Evolutionary conservation across 2,329 filamentous ascomycete species (phyloP).

Genomic region (Chaetomium olivaceum): DNA sequence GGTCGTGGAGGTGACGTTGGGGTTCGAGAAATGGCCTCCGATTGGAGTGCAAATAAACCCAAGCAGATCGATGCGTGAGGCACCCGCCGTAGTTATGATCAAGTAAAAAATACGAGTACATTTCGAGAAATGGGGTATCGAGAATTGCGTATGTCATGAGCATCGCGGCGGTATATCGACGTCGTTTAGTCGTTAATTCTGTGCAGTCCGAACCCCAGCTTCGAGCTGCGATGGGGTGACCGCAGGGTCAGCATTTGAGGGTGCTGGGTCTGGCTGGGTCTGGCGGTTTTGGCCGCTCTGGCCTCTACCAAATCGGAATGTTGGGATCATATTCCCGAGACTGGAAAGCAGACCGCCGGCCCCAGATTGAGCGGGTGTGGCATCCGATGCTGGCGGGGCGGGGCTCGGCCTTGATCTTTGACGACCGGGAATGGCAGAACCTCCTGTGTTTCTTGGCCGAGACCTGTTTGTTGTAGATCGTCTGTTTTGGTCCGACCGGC

Average conservation of each 20-base stretch:
- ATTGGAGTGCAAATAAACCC: background rate
- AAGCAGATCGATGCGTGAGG: background rate
- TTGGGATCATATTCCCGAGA: constrained; percentile 1
- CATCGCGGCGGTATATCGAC: constrained; percentile 1
- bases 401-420: background rate
- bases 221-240: constrained; percentile 41
- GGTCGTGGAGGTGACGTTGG: background rate
- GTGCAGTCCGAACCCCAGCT: constrained; percentile 35
- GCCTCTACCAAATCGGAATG: background rate
- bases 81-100: background rate
- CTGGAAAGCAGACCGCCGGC: constrained; percentile 10
- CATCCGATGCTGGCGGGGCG: background rate
- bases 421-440: background rate
- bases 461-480: constrained; percentile 1
- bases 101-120: background rate
- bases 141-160: background rate
- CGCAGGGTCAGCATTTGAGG: constrained; percentile 32
- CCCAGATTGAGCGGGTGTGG: background rate
- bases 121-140: background rate
- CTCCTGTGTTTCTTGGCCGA: background rate
- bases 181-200: background rate
- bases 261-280: background rate
- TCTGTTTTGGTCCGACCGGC: constrained; percentile 18
- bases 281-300: background rate
- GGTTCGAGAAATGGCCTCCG: background rate